Base-by-base conservation (phyloP, 495 filamentous ascomycete genomes). In the Annulohypoxylon nitens region DNA sequence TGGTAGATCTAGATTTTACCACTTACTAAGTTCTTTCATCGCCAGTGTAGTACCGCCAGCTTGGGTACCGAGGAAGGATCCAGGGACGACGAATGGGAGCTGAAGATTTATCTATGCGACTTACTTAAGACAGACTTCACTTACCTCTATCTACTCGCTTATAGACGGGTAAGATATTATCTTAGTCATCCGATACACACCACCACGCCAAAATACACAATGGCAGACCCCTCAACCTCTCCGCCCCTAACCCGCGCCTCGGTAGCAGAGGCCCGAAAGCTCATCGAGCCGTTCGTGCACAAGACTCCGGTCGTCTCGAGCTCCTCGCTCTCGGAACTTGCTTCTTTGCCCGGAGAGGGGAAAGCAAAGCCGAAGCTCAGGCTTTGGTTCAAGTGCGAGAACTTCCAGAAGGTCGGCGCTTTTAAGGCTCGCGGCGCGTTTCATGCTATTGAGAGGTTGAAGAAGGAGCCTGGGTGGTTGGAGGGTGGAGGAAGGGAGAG, bases 371-470 rank as follows among this genome's bases (percentile, higher is more conserved):
- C 94, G 0, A 87, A 82, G 30, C 85, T 97, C 39, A 86, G 88
- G 6, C 86, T 99, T 69, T 95, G 92, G 81, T 97, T 99, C 87
- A 99, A 99, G 83, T 97, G 94, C 82, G 95, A 99, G 84, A 97
- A 98, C 82, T 86, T 90, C 39, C 95, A 98, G 82, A 90, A 89
- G 51, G 90, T 96, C 60, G 96, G 95, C 62, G 95, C 95, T 14
- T 99, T 99, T 84, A 99, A 99, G 83, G 90, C 89, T 18, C 85
- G 95, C 0, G 95, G 95, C 2, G 95, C 96, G 1, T 97, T 97
- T 71, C 93, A 98, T 83, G 95, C 95, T 2, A 77, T 99, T 48
- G 83, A 89, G 58, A 78, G 92, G n/a, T 79, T 99, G 69, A 88
- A 88, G 61, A 83, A 85, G 64, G 88, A 91, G 67, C 86, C 89